Conservation (phyloP, 495 filamentous ascomycete genomes). For the Aspergillus olivimuriae region DNA sequence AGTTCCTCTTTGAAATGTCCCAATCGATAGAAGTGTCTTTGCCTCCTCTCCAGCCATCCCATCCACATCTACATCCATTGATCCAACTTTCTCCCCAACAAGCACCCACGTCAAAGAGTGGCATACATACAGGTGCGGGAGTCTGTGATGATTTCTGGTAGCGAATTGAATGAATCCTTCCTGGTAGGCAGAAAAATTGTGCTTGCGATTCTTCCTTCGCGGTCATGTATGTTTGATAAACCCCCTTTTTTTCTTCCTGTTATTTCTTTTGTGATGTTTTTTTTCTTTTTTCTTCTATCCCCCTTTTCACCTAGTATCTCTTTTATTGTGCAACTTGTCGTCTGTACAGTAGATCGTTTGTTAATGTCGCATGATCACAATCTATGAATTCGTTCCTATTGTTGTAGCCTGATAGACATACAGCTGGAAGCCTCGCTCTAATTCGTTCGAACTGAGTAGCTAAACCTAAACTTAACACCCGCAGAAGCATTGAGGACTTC, state of each 20-base stretch:
- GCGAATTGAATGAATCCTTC: background rate
- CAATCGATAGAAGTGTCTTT: conserved; percentile 11
- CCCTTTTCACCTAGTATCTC: conserved; percentile 1
- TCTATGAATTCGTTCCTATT: no score
- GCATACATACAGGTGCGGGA: background rate
- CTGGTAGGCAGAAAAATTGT: background rate
- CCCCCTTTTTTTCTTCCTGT: no score
- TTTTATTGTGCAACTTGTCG: background rate
- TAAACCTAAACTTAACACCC: no score
- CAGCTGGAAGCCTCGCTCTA: no score
- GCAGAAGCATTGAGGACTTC: no score
- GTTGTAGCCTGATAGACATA: no score
- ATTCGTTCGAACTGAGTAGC: no score
- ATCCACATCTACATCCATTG: no score
- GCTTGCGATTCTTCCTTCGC: background rate
- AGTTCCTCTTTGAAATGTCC: conserved; percentile 36
- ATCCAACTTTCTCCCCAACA: no score
- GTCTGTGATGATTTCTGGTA: background rate
- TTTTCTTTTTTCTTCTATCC: conserved; percentile 2
- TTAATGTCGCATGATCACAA: background rate
- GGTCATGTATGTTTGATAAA: no score
- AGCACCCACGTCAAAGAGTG: background rate
- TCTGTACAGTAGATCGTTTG: conserved; percentile 3
- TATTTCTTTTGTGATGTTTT: conserved; percentile 8
- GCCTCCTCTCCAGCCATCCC: no score